Evolutionary conservation across 2,329 filamentous ascomycete species (phyloP).

Genomic region (Trichoderma cornu-damae): DNA sequence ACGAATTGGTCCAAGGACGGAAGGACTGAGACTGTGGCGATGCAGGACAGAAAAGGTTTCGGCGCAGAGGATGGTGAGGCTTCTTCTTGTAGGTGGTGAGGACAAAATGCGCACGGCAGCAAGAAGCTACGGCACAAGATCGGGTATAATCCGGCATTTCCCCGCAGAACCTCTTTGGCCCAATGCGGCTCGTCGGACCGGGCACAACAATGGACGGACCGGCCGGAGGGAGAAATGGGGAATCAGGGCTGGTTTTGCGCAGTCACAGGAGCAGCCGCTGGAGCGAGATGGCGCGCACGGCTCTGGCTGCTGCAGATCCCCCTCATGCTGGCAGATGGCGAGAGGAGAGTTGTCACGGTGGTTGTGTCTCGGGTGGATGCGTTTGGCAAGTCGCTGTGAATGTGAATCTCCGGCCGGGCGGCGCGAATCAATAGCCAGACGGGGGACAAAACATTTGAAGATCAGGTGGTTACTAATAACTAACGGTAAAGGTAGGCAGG

Average conservation of each 20-base stretch:
- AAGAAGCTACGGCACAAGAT: constrained; percentile 2
- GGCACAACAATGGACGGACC: constrained; percentile 1
- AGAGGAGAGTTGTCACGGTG: background rate
- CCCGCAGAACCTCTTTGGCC: constrained; percentile 11
- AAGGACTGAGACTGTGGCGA: constrained; percentile 16
- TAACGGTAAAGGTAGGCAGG: no score
- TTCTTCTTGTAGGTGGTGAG: constrained; percentile 9
- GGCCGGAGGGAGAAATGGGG: constrained; percentile 8
- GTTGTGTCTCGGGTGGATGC: background rate
- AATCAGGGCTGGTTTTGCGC: background rate
- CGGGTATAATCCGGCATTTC: constrained; percentile 25
- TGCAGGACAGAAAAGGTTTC: constrained; percentile 10
- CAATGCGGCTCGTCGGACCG: background rate
- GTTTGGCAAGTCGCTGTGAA: background rate
- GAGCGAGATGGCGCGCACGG: background rate
- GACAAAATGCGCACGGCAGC: constrained; percentile 11
- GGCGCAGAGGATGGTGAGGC: constrained; percentile 12
- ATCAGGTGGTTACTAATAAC: no score
- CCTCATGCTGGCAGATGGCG: background rate
- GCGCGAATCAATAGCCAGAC: no score
- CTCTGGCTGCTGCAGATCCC: background rate
- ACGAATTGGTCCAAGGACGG: constrained; percentile 11
- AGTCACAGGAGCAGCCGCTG: background rate
- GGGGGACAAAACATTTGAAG: no score
- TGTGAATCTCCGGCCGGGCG: no score